These are phyloP conservation scores for Maudiozyma pseudohumilis DNA, from an alignment of 805 yeast genomes.

Conservation along the genomic window DNA sequence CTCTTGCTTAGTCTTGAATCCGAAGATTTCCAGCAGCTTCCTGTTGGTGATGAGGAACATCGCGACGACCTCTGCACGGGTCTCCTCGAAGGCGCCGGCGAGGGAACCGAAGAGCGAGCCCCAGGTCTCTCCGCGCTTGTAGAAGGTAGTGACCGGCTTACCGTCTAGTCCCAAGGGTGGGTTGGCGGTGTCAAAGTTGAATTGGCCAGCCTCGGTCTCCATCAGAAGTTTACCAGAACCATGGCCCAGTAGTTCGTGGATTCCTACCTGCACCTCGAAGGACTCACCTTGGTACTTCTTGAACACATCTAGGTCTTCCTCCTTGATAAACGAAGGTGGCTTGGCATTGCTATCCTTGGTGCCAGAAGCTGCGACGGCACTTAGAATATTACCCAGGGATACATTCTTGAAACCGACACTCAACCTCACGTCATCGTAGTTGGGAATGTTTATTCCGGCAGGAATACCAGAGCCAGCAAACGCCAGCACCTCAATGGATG, in stretches of 20 bases:
- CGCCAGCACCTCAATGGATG: slow-evolving; percentile 79
- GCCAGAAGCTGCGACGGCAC: slow-evolving; percentile 67
- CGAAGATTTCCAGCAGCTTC: slow-evolving; percentile 63
- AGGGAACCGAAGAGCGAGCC: slow-evolving; percentile 72
- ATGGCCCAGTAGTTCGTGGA: slow-evolving; percentile 85
- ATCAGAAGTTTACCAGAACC: slow-evolving; percentile 77
- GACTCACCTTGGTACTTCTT: slow-evolving; percentile 69
- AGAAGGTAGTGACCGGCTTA: slow-evolving; percentile 55
- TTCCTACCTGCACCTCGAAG: slow-evolving; percentile 88
- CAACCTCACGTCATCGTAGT: slow-evolving; percentile 80
- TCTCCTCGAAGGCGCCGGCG: slow-evolving; percentile 86
- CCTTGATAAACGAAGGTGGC: slow-evolving; percentile 55
- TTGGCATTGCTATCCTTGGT: slow-evolving; percentile 39
- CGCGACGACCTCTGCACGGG: slow-evolving; percentile 88
- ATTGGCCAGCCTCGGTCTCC: slow-evolving; percentile 50
- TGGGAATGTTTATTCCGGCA: slow-evolving; percentile 88
- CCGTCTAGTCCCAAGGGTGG: slow-evolving; percentile 57
- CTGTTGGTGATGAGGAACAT: slow-evolving; percentile 65
- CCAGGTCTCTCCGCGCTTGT: slow-evolving; percentile 82
- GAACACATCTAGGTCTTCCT: slow-evolving; percentile 45
- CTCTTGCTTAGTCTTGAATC: slow-evolving; percentile 44
- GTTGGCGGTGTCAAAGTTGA: slow-evolving; percentile 56
- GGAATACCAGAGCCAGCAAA: slow-evolving; percentile 88
- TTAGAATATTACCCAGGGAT: slow-evolving; percentile 75
- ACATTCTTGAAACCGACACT: slow-evolving; percentile 83